phyloP scores from a whole-genome alignment of 371 early-diverging fungal genomes.

The Choanephora cucurbitarum region DNA sequence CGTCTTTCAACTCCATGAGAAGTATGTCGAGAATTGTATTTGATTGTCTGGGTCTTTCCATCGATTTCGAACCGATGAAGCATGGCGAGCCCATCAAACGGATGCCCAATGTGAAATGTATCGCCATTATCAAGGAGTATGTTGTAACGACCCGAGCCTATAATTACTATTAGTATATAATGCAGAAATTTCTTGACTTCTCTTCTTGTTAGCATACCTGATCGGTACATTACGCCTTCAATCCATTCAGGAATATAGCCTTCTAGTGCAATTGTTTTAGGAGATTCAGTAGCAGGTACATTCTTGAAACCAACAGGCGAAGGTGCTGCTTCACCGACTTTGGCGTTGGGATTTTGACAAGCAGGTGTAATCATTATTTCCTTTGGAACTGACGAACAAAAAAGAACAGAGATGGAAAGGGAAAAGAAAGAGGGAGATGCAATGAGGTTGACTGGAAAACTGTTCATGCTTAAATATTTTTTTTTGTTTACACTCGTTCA shows the following conservation, averaged over 20 bases:
- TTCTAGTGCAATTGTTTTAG: conserved; percentile 39
- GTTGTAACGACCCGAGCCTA: conserved; percentile 51
- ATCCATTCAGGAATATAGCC: conserved; percentile 64
- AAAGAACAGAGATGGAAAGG: too few relatives aligned
- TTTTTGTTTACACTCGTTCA: too few relatives aligned
- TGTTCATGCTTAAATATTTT: too few relatives aligned
- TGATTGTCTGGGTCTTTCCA: conserved; percentile 33
- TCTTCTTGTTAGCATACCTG: conserved; percentile 52
- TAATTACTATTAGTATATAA: not conserved
- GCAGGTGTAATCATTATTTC: conserved; percentile 40
- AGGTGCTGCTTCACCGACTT: conserved; percentile 32
- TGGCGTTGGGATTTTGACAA: conserved; percentile 25
- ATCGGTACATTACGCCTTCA: conserved; percentile 57
- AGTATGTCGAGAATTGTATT: conserved; percentile 46
- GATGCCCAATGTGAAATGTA: conserved; percentile 58
- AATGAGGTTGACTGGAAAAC: too few relatives aligned
- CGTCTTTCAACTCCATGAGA: conserved; percentile 48
- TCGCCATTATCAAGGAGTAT: conserved; percentile 48
- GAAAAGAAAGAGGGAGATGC: too few relatives aligned
- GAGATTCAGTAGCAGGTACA: conserved; percentile 46
- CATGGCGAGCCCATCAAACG: conserved; percentile 67
- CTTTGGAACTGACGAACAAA: too few relatives aligned
- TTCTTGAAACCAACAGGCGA: conserved; percentile 55
- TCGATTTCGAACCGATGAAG: conserved; percentile 49
- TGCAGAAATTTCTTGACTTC: too few relatives aligned